Evolutionary conservation across 2,329 filamentous ascomycete genomes (phyloP).

Genomic region (Trichoderma endophyticum): DNA sequence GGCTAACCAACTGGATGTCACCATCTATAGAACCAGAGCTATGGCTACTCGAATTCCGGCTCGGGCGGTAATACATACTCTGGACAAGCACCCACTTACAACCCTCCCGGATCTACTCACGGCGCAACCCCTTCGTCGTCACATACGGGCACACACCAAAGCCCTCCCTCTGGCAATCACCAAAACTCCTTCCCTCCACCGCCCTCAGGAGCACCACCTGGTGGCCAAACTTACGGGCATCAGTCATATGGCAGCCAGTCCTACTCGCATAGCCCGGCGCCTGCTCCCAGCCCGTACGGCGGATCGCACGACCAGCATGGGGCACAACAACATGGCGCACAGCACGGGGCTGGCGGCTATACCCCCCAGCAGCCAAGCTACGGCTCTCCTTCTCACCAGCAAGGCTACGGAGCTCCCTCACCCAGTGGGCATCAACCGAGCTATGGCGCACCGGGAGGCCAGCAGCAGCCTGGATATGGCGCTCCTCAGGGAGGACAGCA

Average conservation of each 20-base stretch:
- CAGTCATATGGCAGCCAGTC: constrained; percentile 19
- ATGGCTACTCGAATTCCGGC: constrained; percentile 59
- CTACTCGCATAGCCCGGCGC: constrained; percentile 23
- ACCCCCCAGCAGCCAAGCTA: constrained; percentile 24
- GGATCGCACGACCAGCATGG: constrained; percentile 16
- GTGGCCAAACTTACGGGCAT: constrained; percentile 20
- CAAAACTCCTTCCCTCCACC: constrained; percentile 22
- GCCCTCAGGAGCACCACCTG: constrained; percentile 23
- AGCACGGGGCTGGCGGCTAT: constrained; percentile 26
- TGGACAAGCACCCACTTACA: constrained; percentile 56
- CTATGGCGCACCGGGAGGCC: constrained; percentile 22
- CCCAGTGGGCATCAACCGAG: constrained; percentile 21
- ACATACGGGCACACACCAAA: constrained; percentile 31
- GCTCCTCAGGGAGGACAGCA: constrained; percentile 19
- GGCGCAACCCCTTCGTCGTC: constrained; percentile 24
- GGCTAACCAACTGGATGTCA: constrained; percentile 17
- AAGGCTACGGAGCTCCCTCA: constrained; percentile 24
- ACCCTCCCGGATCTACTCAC: constrained; percentile 31
- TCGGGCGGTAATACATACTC: constrained; percentile 53
- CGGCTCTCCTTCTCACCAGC: constrained; percentile 22
- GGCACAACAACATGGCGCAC: constrained; percentile 21
- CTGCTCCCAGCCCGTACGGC: constrained; percentile 11
- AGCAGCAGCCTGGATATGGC: constrained; percentile 10
- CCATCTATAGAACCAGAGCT: constrained; percentile 50
- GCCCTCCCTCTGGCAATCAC: background rate